Percentiles rank a stretch among this genome's conserved stretches.
Conservation (phyloP, 2,329 filamentous ascomycete species). For the Fusarium sp. region DNA sequence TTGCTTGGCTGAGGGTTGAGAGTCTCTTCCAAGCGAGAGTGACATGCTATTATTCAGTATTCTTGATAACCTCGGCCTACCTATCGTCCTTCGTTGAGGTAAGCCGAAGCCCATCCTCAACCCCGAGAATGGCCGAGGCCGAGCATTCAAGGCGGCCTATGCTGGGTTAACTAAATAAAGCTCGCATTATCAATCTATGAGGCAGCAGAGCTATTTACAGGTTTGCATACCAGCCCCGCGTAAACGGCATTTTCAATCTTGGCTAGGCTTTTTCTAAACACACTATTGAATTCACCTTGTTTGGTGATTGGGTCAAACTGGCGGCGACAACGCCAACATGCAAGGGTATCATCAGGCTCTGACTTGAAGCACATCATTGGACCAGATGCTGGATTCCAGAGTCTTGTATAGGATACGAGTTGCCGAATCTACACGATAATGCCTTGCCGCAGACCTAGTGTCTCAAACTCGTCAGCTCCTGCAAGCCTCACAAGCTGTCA, state of each 20-base stretch:
- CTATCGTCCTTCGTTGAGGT: too few relatives aligned
- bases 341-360: background rate
- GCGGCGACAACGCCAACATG: background rate
- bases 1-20: too few relatives aligned
- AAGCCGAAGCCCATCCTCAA: too few relatives aligned
- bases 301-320: background rate
- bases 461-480: constrained; percentile 1
- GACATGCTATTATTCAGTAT: too few relatives aligned
- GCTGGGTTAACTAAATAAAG: too few relatives aligned
- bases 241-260: background rate
- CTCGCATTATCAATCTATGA: too few relatives aligned
- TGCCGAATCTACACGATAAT: background rate
- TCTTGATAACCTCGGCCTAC: too few relatives aligned
- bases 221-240: too few relatives aligned
- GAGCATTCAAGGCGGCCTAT: too few relatives aligned
- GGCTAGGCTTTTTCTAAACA: background rate
- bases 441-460: constrained; percentile 1
- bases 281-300: background rate
- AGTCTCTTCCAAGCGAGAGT: too few relatives aligned
- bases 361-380: background rate
- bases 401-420: background rate
- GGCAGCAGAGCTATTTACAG: too few relatives aligned
- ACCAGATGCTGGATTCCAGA: background rate
- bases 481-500: background rate
- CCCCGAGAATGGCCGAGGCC: too few relatives aligned